Evolutionary conservation across 441 rosid species (phyloP), one percentile per base, ranked within the genome.

Genomic region (Capsella rubella): DNA sequence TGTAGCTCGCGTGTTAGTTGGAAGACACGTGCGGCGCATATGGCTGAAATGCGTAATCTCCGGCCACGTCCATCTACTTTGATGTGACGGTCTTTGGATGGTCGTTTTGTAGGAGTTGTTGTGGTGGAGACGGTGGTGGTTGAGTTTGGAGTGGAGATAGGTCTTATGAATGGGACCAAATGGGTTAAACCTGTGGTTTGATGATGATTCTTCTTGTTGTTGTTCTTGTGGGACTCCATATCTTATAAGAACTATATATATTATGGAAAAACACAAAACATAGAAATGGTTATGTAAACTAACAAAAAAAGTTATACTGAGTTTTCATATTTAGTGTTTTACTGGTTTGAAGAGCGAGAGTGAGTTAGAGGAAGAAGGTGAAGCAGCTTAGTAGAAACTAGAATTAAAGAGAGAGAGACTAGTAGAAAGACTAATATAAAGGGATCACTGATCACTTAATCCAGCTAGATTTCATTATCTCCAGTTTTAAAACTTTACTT

Each of bases 61-160:
- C 82, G 77, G 54, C 79, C 82, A 0, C 85, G 79, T 45, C 85
- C 88, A 2, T 83, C 82, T 53, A 85, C 88, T 74, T 83, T 83
- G 31, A 67, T 73, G 52, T 83, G 83, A 8, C 86, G 84, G 59
- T 85, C 88, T 16, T 73, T 77, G 9, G 76, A 47, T 45, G 80
- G 82, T n/a, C 70, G 53, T 14, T 75, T 79, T 5, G 65, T 35
- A 13, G 69, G 74, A 74, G 82, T 32, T 77, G 52, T 72, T 1
- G 4, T 74, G 43, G 57, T 77, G 69, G 75, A 12, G 69, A 63
- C 16, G 61, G 68, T 13, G 68, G 69, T 21, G 32, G 57, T 64
- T 12, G 53, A 18, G 3, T 49, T 51, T 25, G n/a, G 56, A 52
- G 67, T 64, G 43, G 43, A 62, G 25, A 50, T 72, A 31, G 76